Base-by-base conservation (phyloP, 345 rosid species). In the Linum trigynum region DNA sequence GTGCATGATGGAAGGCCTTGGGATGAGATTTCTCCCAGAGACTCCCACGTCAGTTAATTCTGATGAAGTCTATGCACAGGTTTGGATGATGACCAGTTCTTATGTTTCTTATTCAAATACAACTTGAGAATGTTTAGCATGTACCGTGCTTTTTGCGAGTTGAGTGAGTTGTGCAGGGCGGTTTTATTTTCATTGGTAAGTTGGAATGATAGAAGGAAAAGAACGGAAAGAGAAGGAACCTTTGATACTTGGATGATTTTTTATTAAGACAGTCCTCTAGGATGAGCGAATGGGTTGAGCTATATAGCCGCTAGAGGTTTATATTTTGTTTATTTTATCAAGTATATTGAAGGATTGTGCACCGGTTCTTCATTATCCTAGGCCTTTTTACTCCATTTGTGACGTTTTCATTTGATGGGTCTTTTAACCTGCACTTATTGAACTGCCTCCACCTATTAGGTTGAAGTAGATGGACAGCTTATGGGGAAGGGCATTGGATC, bases 31-130 rank as follows among this genome's bases (percentile, higher is more conserved):
- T 72, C 85, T 82, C 70, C 66, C 74, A 63, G 89, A 74, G 71
- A 79, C 94, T 74, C 86, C 32, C 32, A 23, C 32, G 32, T 23
- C 78, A 59, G 71, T 84, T 61, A 85, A 78, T 72, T 66, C 88
- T 23, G 86, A 88, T 68, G 97, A 91, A 78, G 74, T 95, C 38
- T 83, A 83, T 73, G 98, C 81, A 39, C 85, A 91, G 99, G 99
- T 95, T 65, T 66, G 74, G 59, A 42, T 45, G 43, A 51, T 61
- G 1, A 23, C 64, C 43, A 2, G 12, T 37, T 65, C 11, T 35
- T 60, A 51, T 38, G 40, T 23, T 23, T 23, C 32, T 32, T 11
- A n/a, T 56, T 65, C 35, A 12, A 10, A 55, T 59, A 55, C 17
- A 51, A 38, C 9, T 70, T 1, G 32, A 15, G 12, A 36, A 6